These are phyloP conservation scores for Penicillium freii DNA, from an alignment of 2,329 filamentous ascomycete species.

Conservation along the genomic window DNA sequence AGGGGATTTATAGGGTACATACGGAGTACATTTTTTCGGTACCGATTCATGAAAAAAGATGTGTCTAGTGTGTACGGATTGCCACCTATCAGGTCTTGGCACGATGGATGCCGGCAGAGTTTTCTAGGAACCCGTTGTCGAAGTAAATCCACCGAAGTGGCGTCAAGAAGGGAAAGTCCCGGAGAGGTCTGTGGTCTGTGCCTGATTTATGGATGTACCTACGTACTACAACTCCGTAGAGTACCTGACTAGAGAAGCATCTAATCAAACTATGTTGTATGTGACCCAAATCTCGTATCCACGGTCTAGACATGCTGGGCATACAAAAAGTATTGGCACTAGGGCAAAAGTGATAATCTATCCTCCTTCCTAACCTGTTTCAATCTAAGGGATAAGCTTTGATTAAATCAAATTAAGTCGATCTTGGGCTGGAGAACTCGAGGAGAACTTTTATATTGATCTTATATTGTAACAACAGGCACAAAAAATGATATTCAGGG, in stretches of 20 bases:
- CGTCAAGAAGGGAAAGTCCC: neutral
- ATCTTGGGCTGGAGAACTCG: neutral
- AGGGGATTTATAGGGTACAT: neutral
- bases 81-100: conserved; percentile 1
- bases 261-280: neutral
- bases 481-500: conserved; percentile 3
- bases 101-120: conserved; percentile 1
- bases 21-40: neutral
- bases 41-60: neutral
- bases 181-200: neutral
- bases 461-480: neutral
- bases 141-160: conserved; percentile 1
- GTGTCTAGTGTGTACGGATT: neutral
- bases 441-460: neutral
- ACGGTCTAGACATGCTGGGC: neutral
- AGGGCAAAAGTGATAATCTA: conserved; percentile 1
- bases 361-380: conserved; percentile 2
- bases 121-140: neutral
- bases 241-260: neutral
- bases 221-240: neutral
- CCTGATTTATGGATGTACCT: neutral
- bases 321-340: neutral
- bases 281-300: conserved; percentile 4
- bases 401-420: neutral
- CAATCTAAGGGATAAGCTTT: conserved; percentile 1